phyloP scores from a whole-genome alignment of 2,329 filamentous ascomycete species.

The Aureobasidium sp. region DNA sequence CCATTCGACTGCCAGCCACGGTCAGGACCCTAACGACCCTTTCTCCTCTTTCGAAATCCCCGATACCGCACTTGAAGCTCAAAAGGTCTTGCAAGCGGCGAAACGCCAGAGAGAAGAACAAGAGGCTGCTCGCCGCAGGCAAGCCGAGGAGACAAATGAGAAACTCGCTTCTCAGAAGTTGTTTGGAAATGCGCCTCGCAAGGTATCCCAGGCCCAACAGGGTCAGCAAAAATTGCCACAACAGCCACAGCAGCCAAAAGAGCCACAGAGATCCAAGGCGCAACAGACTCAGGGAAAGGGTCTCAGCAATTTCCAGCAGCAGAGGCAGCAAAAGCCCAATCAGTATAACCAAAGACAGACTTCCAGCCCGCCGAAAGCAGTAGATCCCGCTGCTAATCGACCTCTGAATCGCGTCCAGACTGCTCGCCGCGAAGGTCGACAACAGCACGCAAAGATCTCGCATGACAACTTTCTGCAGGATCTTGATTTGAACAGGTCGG shows the following conservation, averaged over 20 bases:
- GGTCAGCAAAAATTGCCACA: not conserved
- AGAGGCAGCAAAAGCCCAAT: not conserved
- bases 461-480: not conserved
- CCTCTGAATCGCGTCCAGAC: slow-evolving; percentile 6
- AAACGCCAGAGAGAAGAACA: not conserved
- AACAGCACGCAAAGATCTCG: not conserved
- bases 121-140: not conserved
- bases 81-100: not conserved
- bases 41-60: not conserved
- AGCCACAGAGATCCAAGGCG: not conserved
- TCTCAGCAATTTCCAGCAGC: not conserved
- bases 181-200: not conserved
- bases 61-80: not conserved
- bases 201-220: not conserved
- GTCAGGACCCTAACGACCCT: not conserved
- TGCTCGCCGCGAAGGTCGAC: not conserved
- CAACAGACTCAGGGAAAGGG: not conserved
- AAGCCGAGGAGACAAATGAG: not conserved
- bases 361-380: not conserved
- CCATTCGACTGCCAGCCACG: not conserved
- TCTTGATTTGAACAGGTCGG: not conserved
- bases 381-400: not conserved
- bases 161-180: not conserved
- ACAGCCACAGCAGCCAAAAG: not conserved
- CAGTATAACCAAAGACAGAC: not conserved